phyloP scores from a whole-genome alignment of 164 flowering plant genomes.

The Magnolia kwangsiensis region DNA sequence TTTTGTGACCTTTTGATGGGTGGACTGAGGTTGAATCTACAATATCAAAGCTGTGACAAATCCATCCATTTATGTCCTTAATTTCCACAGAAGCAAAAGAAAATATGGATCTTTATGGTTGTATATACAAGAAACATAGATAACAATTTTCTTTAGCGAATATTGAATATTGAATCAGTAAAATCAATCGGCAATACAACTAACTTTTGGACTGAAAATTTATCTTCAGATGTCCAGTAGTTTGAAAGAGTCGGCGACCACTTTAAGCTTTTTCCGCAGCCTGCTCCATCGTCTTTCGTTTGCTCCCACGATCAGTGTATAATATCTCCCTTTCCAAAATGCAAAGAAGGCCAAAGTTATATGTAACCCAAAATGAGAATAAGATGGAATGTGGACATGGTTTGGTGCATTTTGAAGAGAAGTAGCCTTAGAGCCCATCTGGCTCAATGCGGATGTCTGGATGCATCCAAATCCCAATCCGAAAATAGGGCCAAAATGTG shows the following conservation, averaged over 20 bases:
- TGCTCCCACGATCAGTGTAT: constrained; percentile 76
- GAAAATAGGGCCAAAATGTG: background rate
- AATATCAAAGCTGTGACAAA: no score
- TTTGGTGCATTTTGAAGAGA: background rate
- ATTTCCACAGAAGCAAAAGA: no score
- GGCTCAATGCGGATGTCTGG: no score
- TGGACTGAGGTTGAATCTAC: no score
- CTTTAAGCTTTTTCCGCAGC: constrained; percentile 58
- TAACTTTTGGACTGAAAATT: background rate
- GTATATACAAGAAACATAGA: background rate
- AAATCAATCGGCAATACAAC: background rate
- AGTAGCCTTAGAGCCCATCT: no score
- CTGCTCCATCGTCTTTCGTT: constrained; percentile 75
- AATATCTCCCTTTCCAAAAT: constrained; percentile 50
- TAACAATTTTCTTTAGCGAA: background rate
- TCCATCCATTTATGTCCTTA: no score
- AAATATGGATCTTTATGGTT: no score
- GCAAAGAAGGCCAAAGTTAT: no score
- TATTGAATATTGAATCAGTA: background rate
- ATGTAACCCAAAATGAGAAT: background rate
- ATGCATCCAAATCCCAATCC: background rate
- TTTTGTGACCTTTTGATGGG: no score
- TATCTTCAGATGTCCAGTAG: constrained; percentile 51
- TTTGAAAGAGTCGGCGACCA: constrained; percentile 81
- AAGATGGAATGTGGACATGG: background rate